Conservation (phyloP, 805 yeast species). For the Candida lessepsii region DNA sequence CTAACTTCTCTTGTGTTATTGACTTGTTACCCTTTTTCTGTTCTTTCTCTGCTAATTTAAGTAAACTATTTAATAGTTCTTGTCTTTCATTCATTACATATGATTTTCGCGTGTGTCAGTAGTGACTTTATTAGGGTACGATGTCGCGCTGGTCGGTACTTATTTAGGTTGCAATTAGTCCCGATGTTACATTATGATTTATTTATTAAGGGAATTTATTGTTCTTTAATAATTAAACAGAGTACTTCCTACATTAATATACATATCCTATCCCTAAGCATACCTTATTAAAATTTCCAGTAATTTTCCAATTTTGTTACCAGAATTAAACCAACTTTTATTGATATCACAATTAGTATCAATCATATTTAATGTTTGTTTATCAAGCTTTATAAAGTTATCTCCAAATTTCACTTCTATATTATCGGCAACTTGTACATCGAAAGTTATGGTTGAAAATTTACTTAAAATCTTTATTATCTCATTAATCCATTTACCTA, state of each 20-base stretch:
- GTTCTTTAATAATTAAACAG: too few species aligned
- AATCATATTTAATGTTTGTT: constrained; percentile 7
- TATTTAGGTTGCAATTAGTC: too few species aligned
- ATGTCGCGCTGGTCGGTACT: too few species aligned
- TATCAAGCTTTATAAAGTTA: constrained; percentile 12
- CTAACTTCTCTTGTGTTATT: constrained; percentile 36
- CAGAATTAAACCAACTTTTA: constrained; percentile 8
- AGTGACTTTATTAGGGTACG: too few species aligned
- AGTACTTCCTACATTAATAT: too few species aligned
- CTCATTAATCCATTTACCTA: constrained; percentile 15
- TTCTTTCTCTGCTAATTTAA: constrained; percentile 36
- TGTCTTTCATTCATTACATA: constrained; percentile 18
- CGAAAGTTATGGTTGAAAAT: constrained; percentile 8
- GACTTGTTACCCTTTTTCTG: constrained; percentile 37
- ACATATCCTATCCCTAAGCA: too few species aligned
- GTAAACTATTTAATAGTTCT: constrained; percentile 27
- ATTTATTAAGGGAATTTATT: too few species aligned
- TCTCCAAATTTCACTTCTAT: constrained; percentile 7
- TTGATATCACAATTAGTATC: constrained; percentile 11
- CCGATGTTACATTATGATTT: too few species aligned
- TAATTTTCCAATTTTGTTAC: constrained; percentile 6
- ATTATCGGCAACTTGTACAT: constrained; percentile 9
- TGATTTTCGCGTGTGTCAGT: constrained; percentile 1
- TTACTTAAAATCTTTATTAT: constrained; percentile 12
- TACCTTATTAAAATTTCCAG: constrained; percentile 7